These are phyloP conservation scores for Alternaria hordeiaustralica DNA, from an alignment of 2,329 filamentous ascomycete species.

Conservation along the genomic window DNA sequence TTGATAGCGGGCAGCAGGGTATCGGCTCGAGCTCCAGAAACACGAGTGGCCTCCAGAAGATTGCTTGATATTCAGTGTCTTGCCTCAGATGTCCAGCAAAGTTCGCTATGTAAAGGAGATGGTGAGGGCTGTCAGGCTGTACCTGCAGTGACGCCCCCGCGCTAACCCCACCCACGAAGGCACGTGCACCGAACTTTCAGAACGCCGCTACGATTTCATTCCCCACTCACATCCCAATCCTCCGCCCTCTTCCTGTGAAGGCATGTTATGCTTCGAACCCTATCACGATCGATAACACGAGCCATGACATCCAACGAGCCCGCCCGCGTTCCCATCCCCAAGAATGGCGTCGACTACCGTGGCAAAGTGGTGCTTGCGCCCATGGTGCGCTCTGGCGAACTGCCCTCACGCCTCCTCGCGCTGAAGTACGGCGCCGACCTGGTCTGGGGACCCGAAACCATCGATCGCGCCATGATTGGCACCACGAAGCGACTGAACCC, in stretches of 20 bases:
- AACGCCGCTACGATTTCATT: conserved; percentile 1
- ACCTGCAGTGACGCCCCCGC: conserved; percentile 1
- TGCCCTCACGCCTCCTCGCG: conserved; percentile 85
- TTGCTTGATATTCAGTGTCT: not conserved
- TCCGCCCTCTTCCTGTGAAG: conserved; percentile 2
- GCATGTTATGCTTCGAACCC: conserved; percentile 51
- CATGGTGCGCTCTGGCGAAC: conserved; percentile 97
- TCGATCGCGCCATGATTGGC: conserved; percentile 91
- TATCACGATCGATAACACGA: conserved; percentile 35
- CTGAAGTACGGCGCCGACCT: conserved; percentile 95
- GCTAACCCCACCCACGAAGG: conserved; percentile 8
- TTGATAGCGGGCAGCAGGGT: too few relatives aligned
- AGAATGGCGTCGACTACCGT: conserved; percentile 89
- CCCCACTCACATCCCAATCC: conserved; percentile 1
- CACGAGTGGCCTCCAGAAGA: too few relatives aligned
- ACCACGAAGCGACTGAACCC: conserved; percentile 79
- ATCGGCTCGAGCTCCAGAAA: too few relatives aligned
- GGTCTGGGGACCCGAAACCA: conserved; percentile 96
- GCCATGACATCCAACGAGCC: conserved; percentile 40
- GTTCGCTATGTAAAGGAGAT: not conserved
- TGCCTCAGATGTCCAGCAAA: not conserved
- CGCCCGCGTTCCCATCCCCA: conserved; percentile 80
- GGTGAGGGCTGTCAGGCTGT: not conserved
- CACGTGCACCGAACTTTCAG: conserved; percentile 19
- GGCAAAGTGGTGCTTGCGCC: conserved; percentile 93